Evolutionary conservation across 148 eudicot species (phyloP), one percentile per base, ranked within the genome.

Genomic region (Vaccinium corymbosum): DNA sequence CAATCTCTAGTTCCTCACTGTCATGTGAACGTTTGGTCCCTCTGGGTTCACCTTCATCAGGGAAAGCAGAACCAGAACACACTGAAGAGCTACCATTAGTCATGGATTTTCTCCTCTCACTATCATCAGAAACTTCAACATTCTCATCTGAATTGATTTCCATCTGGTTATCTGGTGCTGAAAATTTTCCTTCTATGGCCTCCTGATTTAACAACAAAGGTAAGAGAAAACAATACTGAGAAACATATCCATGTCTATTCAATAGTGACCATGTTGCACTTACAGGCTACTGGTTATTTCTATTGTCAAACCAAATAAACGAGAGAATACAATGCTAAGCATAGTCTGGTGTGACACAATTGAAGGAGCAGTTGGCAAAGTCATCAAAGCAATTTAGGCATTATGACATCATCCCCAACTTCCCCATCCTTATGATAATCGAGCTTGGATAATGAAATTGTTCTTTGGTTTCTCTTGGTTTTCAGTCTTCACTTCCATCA

Each of bases 21-120:
- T 86, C 91, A 80, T 83, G 90, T 59, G 82, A 83, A 84, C 89
- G 91, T 87, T 94, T 94, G 76, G 86, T 85, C 79, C 89, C 94
- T 76, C 82, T 86, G 64, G 89, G 66, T 80, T 86, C 89, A 83
- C 68, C 76, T 76, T 83, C 72, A 75, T 86, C 83, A 56, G 78
- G 83, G 74, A 82, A 73, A 76, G 82, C 71, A 51, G 85, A 76
- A 22, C 83, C 89, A 84, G 82, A 85, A 84, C 68, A 72, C 72
- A 79, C 84, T 27, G 84, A 84, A 68, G 90, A 66, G 79, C 81
- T 82, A 52, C 70, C 86, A 78, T 79, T 84, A 76, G 66, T 80
- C 46, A 35, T 85, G 11, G 74, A 62, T 71, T 76, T 70, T 51
- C 84, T 87, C 79, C 38, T 80, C 17, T 82, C 77, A 83, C 62